These are phyloP conservation scores for Helminthosporium solani DNA, from an alignment of 2,329 filamentous ascomycete species.

Conservation along the genomic window DNA sequence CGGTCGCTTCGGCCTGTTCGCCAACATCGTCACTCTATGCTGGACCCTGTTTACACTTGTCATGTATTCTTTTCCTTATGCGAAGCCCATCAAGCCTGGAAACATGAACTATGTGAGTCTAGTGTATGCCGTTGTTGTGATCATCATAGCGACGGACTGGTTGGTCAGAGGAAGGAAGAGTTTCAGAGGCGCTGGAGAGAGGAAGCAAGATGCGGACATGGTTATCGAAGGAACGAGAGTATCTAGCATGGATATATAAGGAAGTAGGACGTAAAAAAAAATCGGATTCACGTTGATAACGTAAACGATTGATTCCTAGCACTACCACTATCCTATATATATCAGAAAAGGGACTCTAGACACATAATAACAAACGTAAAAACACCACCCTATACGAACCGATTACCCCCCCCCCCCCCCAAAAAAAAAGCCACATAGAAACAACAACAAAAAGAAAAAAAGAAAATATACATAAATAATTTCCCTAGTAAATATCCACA, in stretches of 20 bases:
- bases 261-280: too few relatives aligned
- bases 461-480: too few relatives aligned
- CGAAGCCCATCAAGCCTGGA: slow-evolving; percentile 28
- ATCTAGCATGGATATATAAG: background rate
- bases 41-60: slow-evolving; percentile 55
- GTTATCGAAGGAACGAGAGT: slow-evolving; percentile 15
- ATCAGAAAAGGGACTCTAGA: too few relatives aligned
- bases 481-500: too few relatives aligned
- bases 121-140: slow-evolving; percentile 29
- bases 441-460: too few relatives aligned
- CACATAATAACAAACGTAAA: too few relatives aligned
- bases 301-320: too few relatives aligned
- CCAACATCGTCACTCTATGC: slow-evolving; percentile 46
- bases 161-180: slow-evolving; percentile 29
- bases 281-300: too few relatives aligned
- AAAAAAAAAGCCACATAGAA: too few relatives aligned
- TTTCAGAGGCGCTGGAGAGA: slow-evolving; percentile 30
- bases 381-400: too few relatives aligned
- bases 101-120: slow-evolving; percentile 36
- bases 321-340: too few relatives aligned
- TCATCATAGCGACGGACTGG: slow-evolving; percentile 34
- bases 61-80: slow-evolving; percentile 46
- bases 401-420: too few relatives aligned
- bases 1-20: slow-evolving; percentile 37
- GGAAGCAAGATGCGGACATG: slow-evolving; percentile 24